Evolutionary conservation across 2,329 filamentous ascomycete genomes (phyloP).

Genomic region (Fusarium graminum): DNA sequence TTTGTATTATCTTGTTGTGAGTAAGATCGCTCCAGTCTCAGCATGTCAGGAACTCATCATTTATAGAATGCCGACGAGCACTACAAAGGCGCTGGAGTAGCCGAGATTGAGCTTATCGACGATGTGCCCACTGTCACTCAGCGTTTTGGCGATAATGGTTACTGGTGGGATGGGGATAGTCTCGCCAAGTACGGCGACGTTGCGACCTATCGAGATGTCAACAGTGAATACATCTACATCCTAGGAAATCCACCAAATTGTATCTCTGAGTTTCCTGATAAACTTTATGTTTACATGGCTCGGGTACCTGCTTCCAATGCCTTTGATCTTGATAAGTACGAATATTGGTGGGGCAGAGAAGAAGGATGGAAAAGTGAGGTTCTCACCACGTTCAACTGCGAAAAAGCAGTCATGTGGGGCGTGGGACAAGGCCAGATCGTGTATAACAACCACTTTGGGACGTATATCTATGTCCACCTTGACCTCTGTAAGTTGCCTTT

Average conservation of each 20-base stretch:
- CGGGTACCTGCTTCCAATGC: conserved; percentile 54
- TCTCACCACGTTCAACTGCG: conserved; percentile 50
- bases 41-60: no score
- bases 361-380: conserved; percentile 54
- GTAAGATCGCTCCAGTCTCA: not conserved
- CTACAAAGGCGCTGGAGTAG: conserved; percentile 55
- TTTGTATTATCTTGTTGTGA: conserved; percentile 56
- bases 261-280: conserved; percentile 42
- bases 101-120: conserved; percentile 52
- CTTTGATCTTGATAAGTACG: conserved; percentile 55
- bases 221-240: conserved; percentile 56
- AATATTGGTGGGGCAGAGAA: conserved; percentile 58
- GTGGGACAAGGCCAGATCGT: conserved; percentile 56
- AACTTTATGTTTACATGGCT: conserved; percentile 54
- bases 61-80: conserved; percentile 51
- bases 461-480: conserved; percentile 55
- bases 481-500: conserved; percentile 25
- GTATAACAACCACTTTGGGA: conserved; percentile 53
- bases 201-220: conserved; percentile 54
- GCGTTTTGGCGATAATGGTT: conserved; percentile 46
- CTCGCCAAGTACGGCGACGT: conserved; percentile 56
- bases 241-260: conserved; percentile 56
- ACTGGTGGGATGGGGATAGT: conserved; percentile 54
- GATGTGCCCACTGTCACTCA: conserved; percentile 54
- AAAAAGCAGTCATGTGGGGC: conserved; percentile 57